Conservation (phyloP, 225 moss, liverwort and hornwort genomes). For the Rhytidiadelphus loreus region DNA sequence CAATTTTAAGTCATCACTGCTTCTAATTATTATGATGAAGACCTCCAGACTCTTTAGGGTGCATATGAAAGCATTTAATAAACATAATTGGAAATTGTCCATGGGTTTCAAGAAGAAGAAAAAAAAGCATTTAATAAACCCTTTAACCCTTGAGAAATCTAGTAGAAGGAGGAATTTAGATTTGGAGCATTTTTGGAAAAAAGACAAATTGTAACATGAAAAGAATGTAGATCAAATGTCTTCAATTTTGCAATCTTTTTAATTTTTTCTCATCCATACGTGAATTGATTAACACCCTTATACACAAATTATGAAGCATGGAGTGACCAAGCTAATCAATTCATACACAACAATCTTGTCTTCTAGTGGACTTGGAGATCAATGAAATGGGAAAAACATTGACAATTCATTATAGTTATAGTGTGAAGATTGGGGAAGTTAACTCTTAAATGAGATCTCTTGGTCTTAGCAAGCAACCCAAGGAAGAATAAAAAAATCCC, state of each 20-base stretch:
- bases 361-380: not conserved
- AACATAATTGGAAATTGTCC: no score
- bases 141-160: no score
- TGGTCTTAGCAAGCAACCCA: fast-evolving
- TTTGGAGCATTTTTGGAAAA: not conserved
- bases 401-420: not conserved
- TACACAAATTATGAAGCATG: not conserved
- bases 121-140: no score
- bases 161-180: not conserved
- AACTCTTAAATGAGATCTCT: not conserved
- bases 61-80: not conserved
- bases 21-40: not conserved
- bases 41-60: not conserved
- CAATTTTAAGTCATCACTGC: fast-evolving
- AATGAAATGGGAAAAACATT: fast-evolving
- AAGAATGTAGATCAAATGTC: fast-evolving
- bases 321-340: not conserved
- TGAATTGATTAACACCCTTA: not conserved
- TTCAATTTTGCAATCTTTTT: not conserved
- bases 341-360: not conserved
- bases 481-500: no score
- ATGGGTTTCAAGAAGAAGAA: no score
- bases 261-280: fast-evolving
- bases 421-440: not conserved
- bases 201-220: not conserved